These are phyloP conservation scores for Penicillium sp. DNA, from an alignment of 2,329 filamentous ascomycete species.

Conservation along the genomic window DNA sequence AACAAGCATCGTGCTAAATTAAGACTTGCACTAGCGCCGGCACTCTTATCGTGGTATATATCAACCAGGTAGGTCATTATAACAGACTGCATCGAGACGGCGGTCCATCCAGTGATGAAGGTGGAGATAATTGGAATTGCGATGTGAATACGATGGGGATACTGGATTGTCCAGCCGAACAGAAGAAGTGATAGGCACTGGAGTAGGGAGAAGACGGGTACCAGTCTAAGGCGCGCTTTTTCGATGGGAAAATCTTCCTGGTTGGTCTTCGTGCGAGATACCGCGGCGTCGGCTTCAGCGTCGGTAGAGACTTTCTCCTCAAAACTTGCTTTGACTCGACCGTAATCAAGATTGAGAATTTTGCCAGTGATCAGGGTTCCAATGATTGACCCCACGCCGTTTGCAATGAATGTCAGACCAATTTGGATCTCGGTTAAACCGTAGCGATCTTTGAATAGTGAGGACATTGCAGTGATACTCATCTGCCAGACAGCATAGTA, in stretches of 20 bases:
- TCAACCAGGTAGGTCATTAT: constrained; percentile 61
- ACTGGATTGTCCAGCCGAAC: constrained; percentile 60
- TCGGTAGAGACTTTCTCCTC: constrained; percentile 15
- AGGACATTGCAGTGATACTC: constrained; percentile 59
- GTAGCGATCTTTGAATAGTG: constrained; percentile 52
- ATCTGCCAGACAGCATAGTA: constrained; percentile 62
- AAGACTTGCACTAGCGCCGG: constrained; percentile 57
- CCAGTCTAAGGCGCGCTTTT: constrained; percentile 55
- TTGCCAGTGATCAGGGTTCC: constrained; percentile 58
- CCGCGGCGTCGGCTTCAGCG: background rate
- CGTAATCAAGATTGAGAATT: constrained; percentile 58
- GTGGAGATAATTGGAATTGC: constrained; percentile 55
- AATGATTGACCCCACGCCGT: constrained; percentile 59
- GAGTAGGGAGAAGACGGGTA: constrained; percentile 51
- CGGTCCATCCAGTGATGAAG: constrained; percentile 59
- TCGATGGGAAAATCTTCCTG: constrained; percentile 52
- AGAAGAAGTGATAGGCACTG: constrained; percentile 54
- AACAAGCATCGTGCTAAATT: constrained; percentile 59
- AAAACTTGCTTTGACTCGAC: constrained; percentile 41
- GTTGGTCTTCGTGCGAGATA: background rate
- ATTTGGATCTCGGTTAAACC: constrained; percentile 50
- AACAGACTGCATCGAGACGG: constrained; percentile 53
- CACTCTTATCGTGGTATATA: constrained; percentile 55
- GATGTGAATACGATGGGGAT: constrained; percentile 48
- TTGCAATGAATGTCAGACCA: constrained; percentile 59